phyloP scores from a whole-genome alignment of 2,329 filamentous ascomycete species.

The Sclerotinia subarctica region DNA sequence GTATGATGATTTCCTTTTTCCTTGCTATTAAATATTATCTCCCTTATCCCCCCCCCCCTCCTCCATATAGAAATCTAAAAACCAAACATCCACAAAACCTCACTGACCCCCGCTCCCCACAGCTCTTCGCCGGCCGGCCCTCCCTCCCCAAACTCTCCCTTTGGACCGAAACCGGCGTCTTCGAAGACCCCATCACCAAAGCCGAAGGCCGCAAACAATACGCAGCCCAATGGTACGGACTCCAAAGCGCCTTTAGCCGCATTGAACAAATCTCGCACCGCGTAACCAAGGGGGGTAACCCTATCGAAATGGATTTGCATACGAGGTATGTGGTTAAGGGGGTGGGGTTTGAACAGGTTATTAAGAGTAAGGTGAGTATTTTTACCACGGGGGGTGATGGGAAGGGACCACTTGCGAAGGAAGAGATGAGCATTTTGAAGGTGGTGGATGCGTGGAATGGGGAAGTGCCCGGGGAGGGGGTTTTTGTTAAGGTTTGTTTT shows the following conservation, averaged over 20 bases:
- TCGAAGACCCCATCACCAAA: conserved; percentile 57
- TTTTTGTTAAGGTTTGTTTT: conserved; percentile 50
- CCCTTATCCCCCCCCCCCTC: no score
- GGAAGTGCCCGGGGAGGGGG: conserved; percentile 46
- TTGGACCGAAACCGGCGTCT: conserved; percentile 56
- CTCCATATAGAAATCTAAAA: no score
- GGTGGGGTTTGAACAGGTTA: conserved; percentile 49
- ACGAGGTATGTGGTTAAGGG: conserved; percentile 54
- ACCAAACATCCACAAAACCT: not conserved
- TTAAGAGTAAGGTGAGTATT: conserved; percentile 49
- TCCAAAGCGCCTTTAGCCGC: conserved; percentile 55
- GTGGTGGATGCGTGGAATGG: conserved; percentile 56
- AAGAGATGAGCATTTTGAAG: conserved; percentile 44
- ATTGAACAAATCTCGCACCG: conserved; percentile 54
- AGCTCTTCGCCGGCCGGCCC: conserved; percentile 59
- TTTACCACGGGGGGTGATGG: conserved; percentile 40
- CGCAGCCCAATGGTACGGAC: conserved; percentile 54
- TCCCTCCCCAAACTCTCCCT: conserved; percentile 57
- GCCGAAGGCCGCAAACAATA: conserved; percentile 53
- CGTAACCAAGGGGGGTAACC: conserved; percentile 55
- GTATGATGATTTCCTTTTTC: conserved; percentile 31
- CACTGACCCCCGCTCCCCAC: not conserved
- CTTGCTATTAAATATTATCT: no score
- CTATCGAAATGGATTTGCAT: conserved; percentile 55
- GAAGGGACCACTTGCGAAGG: not conserved